Evolutionary conservation across 495 filamentous ascomycete species (phyloP), one percentile per base, ranked within the genome.

Genomic region (Penicillium pancosmium): DNA sequence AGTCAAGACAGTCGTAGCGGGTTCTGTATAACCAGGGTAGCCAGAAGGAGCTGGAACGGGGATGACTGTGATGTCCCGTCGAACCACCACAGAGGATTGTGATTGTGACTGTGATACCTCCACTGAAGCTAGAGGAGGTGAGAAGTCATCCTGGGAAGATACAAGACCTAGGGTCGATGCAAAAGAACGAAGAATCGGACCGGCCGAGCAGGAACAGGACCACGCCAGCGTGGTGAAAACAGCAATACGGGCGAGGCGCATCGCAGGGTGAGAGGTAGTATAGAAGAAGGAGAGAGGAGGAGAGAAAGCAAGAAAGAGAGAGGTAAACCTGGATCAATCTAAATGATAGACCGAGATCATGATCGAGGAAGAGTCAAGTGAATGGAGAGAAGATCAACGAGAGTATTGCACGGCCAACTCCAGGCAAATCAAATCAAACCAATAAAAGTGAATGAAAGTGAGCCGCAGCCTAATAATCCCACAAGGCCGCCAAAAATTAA

Each of bases 151-250:
- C 3, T 21, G 18, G 21, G 54, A 44, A 35, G 38, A 11, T 34
- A 7, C 27, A 50, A 31, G 25, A 15, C 25, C 18, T 33, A 35
- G n/a, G n/a, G 11, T 31, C 1, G 51, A 31, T 49, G 46, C 47
- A 35, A 61, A 57, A 44, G 56, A 56, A 50, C 56, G 68, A 61
- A 63, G 55, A 53, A 78, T 75, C 64, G 73, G 75, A 56, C 75
- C 74, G 58, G 75, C 75, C 68, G 68, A 73, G 46, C 66, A 74
- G 38, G 68, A 73, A 50, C 65, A 74, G 31, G 49, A 49, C 25
- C 61, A 62, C 2, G 56, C 55, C n/a, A 70, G 47, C 38, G 66
- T 44, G 23, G 62, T 54, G 12, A 73, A 38, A 5, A 63, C 41
- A 51, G 60, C 12, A 35, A 59, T 50, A 25, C 52, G 58, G 33